Conservation (phyloP, 345 rosid species). For the Populus alba region DNA sequence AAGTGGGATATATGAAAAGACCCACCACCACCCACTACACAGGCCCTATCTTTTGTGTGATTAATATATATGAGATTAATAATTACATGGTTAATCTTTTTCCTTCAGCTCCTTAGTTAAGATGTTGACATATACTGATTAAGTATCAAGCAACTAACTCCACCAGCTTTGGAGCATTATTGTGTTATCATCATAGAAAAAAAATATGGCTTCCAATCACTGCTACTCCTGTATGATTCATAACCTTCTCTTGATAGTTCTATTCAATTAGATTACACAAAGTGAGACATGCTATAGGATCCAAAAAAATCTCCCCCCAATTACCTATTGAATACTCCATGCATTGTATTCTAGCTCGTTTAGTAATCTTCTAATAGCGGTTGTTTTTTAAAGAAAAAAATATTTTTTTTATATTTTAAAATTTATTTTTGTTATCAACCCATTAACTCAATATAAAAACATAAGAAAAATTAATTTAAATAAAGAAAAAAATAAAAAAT, state of each 20-base stretch:
- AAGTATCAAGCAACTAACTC: conserved; percentile 30
- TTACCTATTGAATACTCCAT: no score
- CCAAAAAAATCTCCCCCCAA: no score
- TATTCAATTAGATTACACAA: background rate
- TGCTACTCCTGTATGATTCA: background rate
- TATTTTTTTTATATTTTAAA: no score
- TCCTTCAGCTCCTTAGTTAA: conserved; percentile 17
- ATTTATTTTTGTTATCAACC: no score
- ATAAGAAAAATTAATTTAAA: no score
- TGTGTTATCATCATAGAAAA: background rate
- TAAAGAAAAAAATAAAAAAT: no score
- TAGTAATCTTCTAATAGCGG: no score
- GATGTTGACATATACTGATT: conserved; percentile 30
- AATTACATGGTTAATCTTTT: background rate
- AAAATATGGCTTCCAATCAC: background rate
- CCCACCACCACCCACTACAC: conserved; percentile 29
- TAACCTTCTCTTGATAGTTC: background rate
- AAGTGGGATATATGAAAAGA: conserved; percentile 13
- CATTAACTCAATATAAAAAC: no score
- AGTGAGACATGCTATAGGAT: background rate
- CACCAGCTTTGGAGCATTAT: conserved; percentile 45
- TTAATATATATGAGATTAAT: conserved; percentile 7
- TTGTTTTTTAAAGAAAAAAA: no score
- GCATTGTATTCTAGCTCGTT: no score
- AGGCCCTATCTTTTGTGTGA: background rate